A percentile compares a stretch with the other conserved stretches of the same genome.
Evolutionary conservation across 2,329 filamentous ascomycete genomes (phyloP).

Genomic region (Pseudogymnoascus sp.): DNA sequence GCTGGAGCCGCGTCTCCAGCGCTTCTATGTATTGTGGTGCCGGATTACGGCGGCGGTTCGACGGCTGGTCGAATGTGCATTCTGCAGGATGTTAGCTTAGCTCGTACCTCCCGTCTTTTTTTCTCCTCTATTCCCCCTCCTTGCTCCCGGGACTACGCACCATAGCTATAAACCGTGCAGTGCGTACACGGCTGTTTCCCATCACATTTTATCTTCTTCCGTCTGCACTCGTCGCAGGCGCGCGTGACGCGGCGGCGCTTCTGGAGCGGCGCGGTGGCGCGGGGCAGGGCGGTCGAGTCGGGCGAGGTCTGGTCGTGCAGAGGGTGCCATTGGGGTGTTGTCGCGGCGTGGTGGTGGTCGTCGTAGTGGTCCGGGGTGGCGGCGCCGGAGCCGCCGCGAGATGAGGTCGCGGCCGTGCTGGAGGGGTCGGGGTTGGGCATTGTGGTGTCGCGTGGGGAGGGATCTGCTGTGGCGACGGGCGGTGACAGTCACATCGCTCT

Average conservation of each 20-base stretch:
- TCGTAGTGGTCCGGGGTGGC: conserved; percentile 17
- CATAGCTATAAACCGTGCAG: conserved; percentile 97
- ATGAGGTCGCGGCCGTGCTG: neutral
- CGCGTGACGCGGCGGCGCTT: conserved; percentile 72
- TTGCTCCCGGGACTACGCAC: conserved; percentile 43
- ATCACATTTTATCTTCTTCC: conserved; percentile 84
- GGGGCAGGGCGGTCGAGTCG: conserved; percentile 12
- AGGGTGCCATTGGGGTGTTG: conserved; percentile 18
- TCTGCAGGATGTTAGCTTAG: conserved; percentile 36
- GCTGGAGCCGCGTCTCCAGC: conserved; percentile 58
- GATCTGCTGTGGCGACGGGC: neutral
- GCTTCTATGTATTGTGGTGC: conserved; percentile 68
- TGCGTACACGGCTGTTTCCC: conserved; percentile 87
- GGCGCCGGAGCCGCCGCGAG: neutral
- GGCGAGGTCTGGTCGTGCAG: conserved; percentile 17
- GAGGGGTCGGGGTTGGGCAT: neutral
- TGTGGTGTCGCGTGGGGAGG: neutral
- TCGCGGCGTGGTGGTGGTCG: neutral
- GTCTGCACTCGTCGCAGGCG: conserved; percentile 73
- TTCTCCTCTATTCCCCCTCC: neutral
- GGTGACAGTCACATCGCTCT: neutral
- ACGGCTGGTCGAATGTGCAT: conserved; percentile 70
- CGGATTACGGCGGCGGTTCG: conserved; percentile 65
- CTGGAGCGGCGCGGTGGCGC: conserved; percentile 47
- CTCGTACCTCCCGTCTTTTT: neutral